These are phyloP conservation scores for Exophiala alcalophila DNA, from an alignment of 2,329 filamentous ascomycete genomes.

Conservation along the genomic window DNA sequence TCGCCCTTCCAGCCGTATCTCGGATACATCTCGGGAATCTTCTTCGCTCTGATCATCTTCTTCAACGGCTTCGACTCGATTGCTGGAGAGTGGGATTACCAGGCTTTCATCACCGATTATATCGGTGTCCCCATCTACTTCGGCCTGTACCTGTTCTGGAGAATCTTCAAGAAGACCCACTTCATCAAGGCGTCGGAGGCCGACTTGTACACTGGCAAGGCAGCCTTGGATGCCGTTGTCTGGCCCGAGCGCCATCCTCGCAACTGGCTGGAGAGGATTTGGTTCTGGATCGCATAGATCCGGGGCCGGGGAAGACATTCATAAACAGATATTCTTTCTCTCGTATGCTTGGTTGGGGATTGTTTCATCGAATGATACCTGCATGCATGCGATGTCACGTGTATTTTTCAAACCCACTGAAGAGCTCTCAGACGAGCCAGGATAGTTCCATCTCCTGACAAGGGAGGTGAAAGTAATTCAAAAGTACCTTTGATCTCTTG, in stretches of 20 bases:
- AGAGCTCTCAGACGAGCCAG: no score
- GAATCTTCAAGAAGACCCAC: slow-evolving; percentile 32
- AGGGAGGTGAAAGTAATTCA: no score
- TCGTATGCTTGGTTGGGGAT: no score
- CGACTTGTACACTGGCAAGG: slow-evolving; percentile 36
- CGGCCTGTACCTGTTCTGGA: slow-evolving; percentile 36
- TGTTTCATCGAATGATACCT: no score
- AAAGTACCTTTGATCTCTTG: no score
- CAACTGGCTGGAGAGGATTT: slow-evolving; percentile 35
- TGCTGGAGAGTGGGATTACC: slow-evolving; percentile 41
- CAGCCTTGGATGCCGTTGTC: slow-evolving; percentile 34
- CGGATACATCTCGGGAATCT: slow-evolving; percentile 59
- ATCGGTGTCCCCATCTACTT: slow-evolving; percentile 47
- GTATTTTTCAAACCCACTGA: no score
- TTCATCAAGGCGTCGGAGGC: slow-evolving; percentile 33
- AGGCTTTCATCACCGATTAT: slow-evolving; percentile 53
- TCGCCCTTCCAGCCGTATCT: slow-evolving; percentile 67
- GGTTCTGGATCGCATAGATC: slow-evolving; percentile 36
- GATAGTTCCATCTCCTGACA: no score
- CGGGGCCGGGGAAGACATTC: no score
- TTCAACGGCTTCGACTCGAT: slow-evolving; percentile 61
- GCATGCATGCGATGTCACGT: no score
- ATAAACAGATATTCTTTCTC: no score
- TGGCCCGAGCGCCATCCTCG: slow-evolving; percentile 36
- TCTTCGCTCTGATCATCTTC: slow-evolving; percentile 58